Percentiles rank a stretch among this genome's conserved stretches.
These are phyloP conservation scores for Cladosporium phlei DNA, from an alignment of 2,329 filamentous ascomycete species.

Conservation along the genomic window DNA sequence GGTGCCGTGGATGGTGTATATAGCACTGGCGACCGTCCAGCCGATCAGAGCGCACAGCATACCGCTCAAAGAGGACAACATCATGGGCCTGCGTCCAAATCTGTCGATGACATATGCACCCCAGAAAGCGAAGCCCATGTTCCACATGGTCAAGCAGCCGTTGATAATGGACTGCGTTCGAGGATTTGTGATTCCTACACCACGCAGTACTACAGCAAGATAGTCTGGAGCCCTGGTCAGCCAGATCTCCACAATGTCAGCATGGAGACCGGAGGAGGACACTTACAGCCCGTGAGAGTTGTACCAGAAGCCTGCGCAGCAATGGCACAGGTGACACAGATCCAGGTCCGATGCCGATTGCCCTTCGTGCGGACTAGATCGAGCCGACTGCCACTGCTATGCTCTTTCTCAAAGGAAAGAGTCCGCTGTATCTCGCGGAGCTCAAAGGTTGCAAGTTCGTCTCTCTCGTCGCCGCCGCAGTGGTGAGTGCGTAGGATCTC, in stretches of 20 bases:
- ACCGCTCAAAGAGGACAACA: slow-evolving; percentile 29
- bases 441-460: slow-evolving; percentile 42
- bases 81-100: slow-evolving; percentile 24
- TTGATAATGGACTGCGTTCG: slow-evolving; percentile 35
- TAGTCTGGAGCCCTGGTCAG: slow-evolving; percentile 17
- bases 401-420: slow-evolving; percentile 42
- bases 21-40: slow-evolving; percentile 31
- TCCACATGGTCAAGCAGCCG: slow-evolving; percentile 54
- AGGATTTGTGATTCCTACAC: slow-evolving; percentile 27
- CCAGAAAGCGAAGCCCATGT: slow-evolving; percentile 44
- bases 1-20: slow-evolving; percentile 18
- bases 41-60: slow-evolving; percentile 26
- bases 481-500: slow-evolving; percentile 48
- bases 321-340: slow-evolving; percentile 47
- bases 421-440: slow-evolving; percentile 45
- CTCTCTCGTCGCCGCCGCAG: slow-evolving; percentile 41
- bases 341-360: slow-evolving; percentile 49
- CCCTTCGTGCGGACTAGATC: slow-evolving; percentile 44
- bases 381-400: slow-evolving; percentile 38
- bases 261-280: no score
- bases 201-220: slow-evolving; percentile 25
- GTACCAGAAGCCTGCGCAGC: slow-evolving; percentile 55
- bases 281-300: slow-evolving; percentile 36
- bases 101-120: slow-evolving; percentile 26
- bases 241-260: no score